These are phyloP conservation scores for Castanea crenata DNA, from an alignment of 306 rosid species.

Conservation along the genomic window DNA sequence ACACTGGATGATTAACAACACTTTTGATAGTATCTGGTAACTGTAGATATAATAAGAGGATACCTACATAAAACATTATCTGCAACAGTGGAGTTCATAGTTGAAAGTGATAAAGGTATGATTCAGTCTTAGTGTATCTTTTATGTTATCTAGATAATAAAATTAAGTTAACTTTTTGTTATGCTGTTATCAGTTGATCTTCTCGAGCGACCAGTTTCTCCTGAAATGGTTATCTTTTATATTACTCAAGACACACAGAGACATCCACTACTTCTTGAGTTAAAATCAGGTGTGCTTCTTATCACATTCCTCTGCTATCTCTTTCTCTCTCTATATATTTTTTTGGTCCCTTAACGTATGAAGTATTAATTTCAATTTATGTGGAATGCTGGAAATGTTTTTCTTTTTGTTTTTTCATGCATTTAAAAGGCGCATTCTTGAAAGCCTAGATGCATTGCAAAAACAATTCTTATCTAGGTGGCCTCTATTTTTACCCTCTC, in stretches of 20 bases:
- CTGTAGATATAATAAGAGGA: conserved; percentile 85
- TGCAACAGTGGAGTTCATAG: conserved; percentile 74
- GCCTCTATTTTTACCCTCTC: background rate
- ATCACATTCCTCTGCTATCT: background rate
- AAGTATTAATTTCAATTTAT: no score
- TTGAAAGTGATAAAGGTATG: conserved; percentile 79
- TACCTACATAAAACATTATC: conserved; percentile 83
- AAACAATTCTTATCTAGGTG: conserved; percentile 5
- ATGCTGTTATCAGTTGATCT: conserved; percentile 57
- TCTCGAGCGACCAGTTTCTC: conserved; percentile 62
- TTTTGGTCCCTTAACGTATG: no score
- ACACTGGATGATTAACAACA: conserved; percentile 37
- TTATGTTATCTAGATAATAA: background rate
- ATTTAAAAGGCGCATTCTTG: background rate
- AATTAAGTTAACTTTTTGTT: conserved; percentile 2
- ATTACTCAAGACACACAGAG: conserved; percentile 95
- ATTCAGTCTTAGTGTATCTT: background rate
- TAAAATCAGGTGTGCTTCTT: conserved; percentile 67
- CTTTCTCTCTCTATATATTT: background rate
- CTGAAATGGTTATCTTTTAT: conserved; percentile 82
- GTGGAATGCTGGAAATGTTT: conserved; percentile 7
- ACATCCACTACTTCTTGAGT: conserved; percentile 84
- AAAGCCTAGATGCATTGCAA: conserved; percentile 2
- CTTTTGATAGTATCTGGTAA: conserved; percentile 62
- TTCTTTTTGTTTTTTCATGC: background rate